These are phyloP conservation scores for Cadophora sp. DNA, from an alignment of 2,329 filamentous ascomycete species.

Conservation along the genomic window DNA sequence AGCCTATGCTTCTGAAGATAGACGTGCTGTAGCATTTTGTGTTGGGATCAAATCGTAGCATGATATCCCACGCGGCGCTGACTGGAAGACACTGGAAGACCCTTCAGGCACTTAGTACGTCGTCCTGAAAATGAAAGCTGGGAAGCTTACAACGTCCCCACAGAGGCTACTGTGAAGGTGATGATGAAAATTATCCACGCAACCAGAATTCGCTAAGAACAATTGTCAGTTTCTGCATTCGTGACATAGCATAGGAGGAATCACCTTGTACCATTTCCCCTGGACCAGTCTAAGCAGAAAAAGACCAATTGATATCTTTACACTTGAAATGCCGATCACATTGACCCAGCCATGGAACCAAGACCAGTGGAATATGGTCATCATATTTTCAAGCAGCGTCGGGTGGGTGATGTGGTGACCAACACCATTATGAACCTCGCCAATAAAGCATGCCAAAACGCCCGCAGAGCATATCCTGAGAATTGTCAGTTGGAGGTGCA, in stretches of 20 bases:
- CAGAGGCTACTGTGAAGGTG: slow-evolving; percentile 10
- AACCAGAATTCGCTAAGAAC: slow-evolving; percentile 12
- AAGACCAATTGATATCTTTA: slow-evolving; percentile 33
- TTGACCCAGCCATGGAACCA: slow-evolving; percentile 51
- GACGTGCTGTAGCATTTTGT: slow-evolving; percentile 50
- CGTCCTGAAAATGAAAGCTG: background rate
- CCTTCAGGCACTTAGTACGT: background rate
- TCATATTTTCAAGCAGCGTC: slow-evolving; percentile 37
- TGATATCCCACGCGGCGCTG: slow-evolving; percentile 52
- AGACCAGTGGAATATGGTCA: slow-evolving; percentile 46
- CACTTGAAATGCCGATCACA: slow-evolving; percentile 49
- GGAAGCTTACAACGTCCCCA: slow-evolving; percentile 13
- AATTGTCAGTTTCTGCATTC: slow-evolving; percentile 41
- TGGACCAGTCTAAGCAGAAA: slow-evolving; percentile 41
- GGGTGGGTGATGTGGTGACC: slow-evolving; percentile 48
- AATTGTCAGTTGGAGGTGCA: background rate
- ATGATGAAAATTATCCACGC: slow-evolving; percentile 17
- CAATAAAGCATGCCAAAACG: slow-evolving; percentile 48
- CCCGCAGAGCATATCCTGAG: slow-evolving; percentile 27
- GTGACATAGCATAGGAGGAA: slow-evolving; percentile 45
- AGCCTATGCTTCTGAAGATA: slow-evolving; percentile 51
- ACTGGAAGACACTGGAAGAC: slow-evolving; percentile 57
- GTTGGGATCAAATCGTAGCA: slow-evolving; percentile 34
- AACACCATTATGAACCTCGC: slow-evolving; percentile 51
- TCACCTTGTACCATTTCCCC: slow-evolving; percentile 47